These are phyloP conservation scores for Apophysomyces sp. DNA, from an alignment of 371 early-diverging fungal species.

Conservation along the genomic window DNA sequence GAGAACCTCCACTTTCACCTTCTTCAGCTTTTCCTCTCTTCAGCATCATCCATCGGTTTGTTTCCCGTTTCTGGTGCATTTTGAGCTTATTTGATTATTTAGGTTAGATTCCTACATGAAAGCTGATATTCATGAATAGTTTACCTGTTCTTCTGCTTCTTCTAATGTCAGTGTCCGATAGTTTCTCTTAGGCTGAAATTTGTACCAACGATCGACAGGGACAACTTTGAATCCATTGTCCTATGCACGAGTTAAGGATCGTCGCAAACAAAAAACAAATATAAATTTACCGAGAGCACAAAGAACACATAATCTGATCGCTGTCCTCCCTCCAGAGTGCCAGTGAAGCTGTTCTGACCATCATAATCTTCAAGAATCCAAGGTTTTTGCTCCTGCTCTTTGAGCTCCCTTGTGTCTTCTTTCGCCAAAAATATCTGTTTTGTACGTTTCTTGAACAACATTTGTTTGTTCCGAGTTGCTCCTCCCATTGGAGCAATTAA, in stretches of 20 bases:
- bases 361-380: slow-evolving; percentile 83
- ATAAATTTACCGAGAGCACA: slow-evolving; percentile 52
- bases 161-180: slow-evolving; percentile 84
- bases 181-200: slow-evolving; percentile 79
- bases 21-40: slow-evolving; percentile 45
- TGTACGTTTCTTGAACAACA: slow-evolving; percentile 82
- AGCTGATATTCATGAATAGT: not conserved
- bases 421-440: slow-evolving; percentile 76
- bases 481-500: slow-evolving; percentile 80
- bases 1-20: slow-evolving; percentile 23
- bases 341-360: slow-evolving; percentile 66
- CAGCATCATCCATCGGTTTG: slow-evolving; percentile 75
- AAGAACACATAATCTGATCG: slow-evolving; percentile 79
- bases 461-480: slow-evolving; percentile 76
- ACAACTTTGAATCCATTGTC: slow-evolving; percentile 85
- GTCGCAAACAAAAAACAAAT: not conserved
- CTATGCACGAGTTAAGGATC: slow-evolving; percentile 17
- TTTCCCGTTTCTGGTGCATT: slow-evolving; percentile 57
- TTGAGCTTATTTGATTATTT: slow-evolving; percentile 22
- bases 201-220: slow-evolving; percentile 90
- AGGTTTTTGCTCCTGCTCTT: slow-evolving; percentile 72
- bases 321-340: slow-evolving; percentile 80
- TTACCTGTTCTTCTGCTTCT: slow-evolving; percentile 91
- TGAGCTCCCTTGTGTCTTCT: slow-evolving; percentile 67
- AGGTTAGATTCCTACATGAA: not conserved